A percentile compares a stretch with the other conserved stretches of the same genome.
These are phyloP conservation scores for Vitis rotundifolia DNA, from an alignment of 164 flowering plant genomes.

Conservation along the genomic window DNA sequence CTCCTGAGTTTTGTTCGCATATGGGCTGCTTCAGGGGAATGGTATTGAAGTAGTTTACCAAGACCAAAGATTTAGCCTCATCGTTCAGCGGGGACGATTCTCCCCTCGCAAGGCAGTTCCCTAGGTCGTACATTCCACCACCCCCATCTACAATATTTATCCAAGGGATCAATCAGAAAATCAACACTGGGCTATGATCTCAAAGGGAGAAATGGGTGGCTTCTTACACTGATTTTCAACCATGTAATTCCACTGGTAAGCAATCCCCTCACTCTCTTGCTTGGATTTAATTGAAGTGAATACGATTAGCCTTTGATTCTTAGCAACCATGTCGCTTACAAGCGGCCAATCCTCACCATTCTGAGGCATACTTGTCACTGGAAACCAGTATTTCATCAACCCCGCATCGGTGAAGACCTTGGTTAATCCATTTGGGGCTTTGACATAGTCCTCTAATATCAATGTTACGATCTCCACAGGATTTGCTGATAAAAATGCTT, in stretches of 20 bases:
- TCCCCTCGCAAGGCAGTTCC: constrained; percentile 59
- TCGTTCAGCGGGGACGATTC: constrained; percentile 62
- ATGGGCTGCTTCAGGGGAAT: constrained; percentile 42
- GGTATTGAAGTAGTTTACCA: constrained; percentile 62
- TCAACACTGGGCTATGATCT: neutral
- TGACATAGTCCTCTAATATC: constrained; percentile 85
- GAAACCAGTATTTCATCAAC: constrained; percentile 80
- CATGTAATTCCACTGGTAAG: constrained; percentile 94
- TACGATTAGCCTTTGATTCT: constrained; percentile 73
- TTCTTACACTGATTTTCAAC: constrained; percentile 87
- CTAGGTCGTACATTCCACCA: constrained; percentile 65
- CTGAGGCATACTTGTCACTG: constrained; percentile 71
- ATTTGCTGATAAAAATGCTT: constrained; percentile 57
- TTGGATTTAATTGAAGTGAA: constrained; percentile 74
- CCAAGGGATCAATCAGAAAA: neutral
- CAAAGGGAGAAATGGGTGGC: neutral
- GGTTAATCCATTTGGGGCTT: constrained; percentile 67
- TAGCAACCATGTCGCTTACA: constrained; percentile 75
- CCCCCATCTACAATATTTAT: constrained; percentile 56
- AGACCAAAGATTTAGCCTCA: constrained; percentile 58
- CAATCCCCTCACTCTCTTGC: constrained; percentile 79
- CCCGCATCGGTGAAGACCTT: constrained; percentile 73
- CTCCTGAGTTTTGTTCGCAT: constrained; percentile 58
- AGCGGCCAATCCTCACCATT: constrained; percentile 87
- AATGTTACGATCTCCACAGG: constrained; percentile 75